Evolutionary conservation across 1,139 yeast genomes (phyloP).

Genomic region (Yamadazyma sp.): DNA sequence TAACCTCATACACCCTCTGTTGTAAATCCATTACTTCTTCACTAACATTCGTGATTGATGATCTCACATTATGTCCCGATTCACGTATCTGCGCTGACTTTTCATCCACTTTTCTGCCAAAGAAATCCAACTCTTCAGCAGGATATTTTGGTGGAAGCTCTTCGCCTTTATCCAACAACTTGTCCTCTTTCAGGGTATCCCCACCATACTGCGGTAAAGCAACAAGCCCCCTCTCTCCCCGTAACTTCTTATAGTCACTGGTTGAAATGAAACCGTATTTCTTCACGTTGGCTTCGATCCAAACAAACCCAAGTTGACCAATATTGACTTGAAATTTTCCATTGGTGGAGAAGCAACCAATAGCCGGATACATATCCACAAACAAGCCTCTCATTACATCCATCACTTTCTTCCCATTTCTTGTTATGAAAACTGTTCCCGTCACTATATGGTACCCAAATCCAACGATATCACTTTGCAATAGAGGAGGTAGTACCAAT

Average conservation of each 20-base stretch:
- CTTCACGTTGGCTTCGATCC: slow-evolving; percentile 91
- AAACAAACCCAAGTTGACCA: slow-evolving; percentile 91
- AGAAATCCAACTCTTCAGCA: slow-evolving; percentile 62
- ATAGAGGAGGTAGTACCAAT: slow-evolving; percentile 71
- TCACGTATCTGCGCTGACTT: slow-evolving; percentile 12
- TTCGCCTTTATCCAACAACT: slow-evolving; percentile 69
- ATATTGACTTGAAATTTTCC: slow-evolving; percentile 78
- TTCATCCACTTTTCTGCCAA: slow-evolving; percentile 39
- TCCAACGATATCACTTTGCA: slow-evolving; percentile 89
- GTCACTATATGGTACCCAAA: slow-evolving; percentile 80
- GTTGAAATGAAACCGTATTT: slow-evolving; percentile 86
- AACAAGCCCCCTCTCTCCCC: slow-evolving; percentile 47
- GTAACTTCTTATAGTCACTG: slow-evolving; percentile 46
- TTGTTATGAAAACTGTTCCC: slow-evolving; percentile 84
- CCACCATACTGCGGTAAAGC: slow-evolving; percentile 39
- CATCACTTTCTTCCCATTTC: slow-evolving; percentile 84
- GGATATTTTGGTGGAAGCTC: slow-evolving; percentile 71
- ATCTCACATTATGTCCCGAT: not conserved
- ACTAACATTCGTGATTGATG: slow-evolving; percentile 32
- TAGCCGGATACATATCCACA: slow-evolving; percentile 80
- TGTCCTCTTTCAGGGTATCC: slow-evolving; percentile 25
- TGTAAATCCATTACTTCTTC: slow-evolving; percentile 43
- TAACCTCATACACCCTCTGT: slow-evolving; percentile 33
- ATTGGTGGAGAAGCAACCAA: slow-evolving; percentile 78
- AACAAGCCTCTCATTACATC: slow-evolving; percentile 82